Evolutionary conservation across 163 green algal species (phyloP).

Genomic region (Scenedesmus sp.): DNA sequence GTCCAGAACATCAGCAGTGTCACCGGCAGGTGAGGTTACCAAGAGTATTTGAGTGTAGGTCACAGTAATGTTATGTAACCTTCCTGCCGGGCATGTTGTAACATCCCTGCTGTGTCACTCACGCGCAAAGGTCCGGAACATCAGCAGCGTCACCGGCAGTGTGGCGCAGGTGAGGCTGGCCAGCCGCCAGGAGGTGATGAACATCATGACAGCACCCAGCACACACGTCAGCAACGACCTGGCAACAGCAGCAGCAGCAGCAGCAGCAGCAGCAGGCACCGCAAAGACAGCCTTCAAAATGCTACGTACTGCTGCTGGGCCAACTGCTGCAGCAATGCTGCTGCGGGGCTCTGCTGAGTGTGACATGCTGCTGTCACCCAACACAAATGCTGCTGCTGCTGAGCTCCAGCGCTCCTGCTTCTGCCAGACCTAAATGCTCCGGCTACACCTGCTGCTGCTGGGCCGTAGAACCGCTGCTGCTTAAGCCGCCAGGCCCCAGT

Average conservation of each 20-base stretch:
- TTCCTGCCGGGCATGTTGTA: too few relatives aligned
- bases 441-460: too few relatives aligned
- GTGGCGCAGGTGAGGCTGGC: constrained; percentile 86
- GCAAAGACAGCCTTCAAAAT: too few relatives aligned
- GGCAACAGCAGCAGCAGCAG: not conserved
- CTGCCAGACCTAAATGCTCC: too few relatives aligned
- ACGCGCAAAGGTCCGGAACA: constrained; percentile 73
- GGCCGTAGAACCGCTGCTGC: too few relatives aligned
- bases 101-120: constrained; percentile 14
- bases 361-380: not conserved
- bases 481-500: too few relatives aligned
- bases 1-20: constrained; percentile 57
- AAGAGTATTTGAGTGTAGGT: too few relatives aligned
- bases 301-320: too few relatives aligned
- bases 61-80: too few relatives aligned
- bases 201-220: constrained; percentile 88
- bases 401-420: too few relatives aligned
- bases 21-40: too few relatives aligned
- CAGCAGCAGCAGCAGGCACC: not conserved
- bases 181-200: constrained; percentile 84
- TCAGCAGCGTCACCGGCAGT: constrained; percentile 71
- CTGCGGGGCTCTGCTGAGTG: not conserved
- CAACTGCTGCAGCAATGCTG: not conserved
- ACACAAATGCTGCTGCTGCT: too few relatives aligned
- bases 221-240: constrained; percentile 44